Evolutionary conservation across 345 rosid species (phyloP), one percentile per base, ranked within the genome.

Genomic region (Heritiera fomes): DNA sequence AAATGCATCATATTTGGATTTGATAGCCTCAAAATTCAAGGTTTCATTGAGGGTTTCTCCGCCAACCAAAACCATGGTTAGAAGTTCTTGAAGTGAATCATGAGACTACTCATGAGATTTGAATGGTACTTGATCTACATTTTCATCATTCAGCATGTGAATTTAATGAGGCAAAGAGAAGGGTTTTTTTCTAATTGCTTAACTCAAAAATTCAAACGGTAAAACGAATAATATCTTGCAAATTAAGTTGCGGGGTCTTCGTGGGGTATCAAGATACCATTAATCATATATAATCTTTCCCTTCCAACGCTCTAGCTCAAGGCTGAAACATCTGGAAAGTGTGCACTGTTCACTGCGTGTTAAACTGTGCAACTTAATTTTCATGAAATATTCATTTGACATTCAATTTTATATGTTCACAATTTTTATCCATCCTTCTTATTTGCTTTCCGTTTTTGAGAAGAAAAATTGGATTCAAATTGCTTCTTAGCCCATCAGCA

Each of bases 241-340:
- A 34, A 34, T 34, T 34, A 34, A 34, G 3, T 34, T 23, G 28
- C 28, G 38, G 2, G 38, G 3, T 34, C 3, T 34, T 34, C 38
- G 38, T 34, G 3, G 1, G 38, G 38, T 34, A 34, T 34, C 38
- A n/a, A 7, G n/a, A 14, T 15, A 60, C 4, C 8, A 2, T 60
- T 60, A 14, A 18, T 23, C 6, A 28, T 62, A 11, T 8, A 12
- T 11, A 6, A 6, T 62, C 18, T 62, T 62, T 62, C 41, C 41
- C 18, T 10, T 14, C 17, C 17, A 30, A 30, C 11, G 15, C 14
- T 8, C 6, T 63, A 32, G 18, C 45, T 13, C 41, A 28, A 63
- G 13, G 45, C 45, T 32, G 68, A 63, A 32, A 32, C 45, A 63
- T 63, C 68, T 63, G 68, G 68, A 63, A 63, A 63, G 68, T 30